A percentile compares a stretch with the other conserved stretches of the same genome.
phyloP scores from a whole-genome alignment of 164 flowering plant species.

The Nymphaea colorata region DNA sequence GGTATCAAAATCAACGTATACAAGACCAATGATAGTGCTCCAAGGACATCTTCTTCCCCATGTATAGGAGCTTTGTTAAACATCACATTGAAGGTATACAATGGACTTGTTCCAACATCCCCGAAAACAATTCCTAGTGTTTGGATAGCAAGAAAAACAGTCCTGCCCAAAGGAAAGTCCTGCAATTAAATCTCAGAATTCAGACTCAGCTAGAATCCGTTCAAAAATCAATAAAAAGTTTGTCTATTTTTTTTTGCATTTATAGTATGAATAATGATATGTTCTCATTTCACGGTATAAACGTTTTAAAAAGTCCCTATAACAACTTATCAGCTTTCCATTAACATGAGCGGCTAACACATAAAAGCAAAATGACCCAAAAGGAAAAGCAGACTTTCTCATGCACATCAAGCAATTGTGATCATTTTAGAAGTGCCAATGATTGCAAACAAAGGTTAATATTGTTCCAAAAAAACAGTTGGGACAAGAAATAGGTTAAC shows the following conservation, averaged over 20 bases:
- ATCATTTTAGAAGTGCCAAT: no score
- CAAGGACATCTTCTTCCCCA: constrained; percentile 78
- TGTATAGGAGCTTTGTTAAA: constrained; percentile 76
- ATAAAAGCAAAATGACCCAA: background rate
- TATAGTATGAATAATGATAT: background rate
- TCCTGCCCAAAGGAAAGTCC: constrained; percentile 70
- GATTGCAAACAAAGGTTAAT: no score
- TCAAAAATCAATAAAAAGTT: background rate
- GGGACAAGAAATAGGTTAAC: no score
- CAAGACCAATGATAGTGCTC: constrained; percentile 82
- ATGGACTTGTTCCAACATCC: constrained; percentile 98
- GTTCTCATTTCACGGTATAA: background rate
- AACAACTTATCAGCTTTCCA: background rate
- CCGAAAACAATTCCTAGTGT: constrained; percentile 97
- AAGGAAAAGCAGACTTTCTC: background rate
- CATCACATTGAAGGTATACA: constrained; percentile 95
- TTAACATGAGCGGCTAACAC: background rate
- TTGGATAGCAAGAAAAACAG: constrained; percentile 59
- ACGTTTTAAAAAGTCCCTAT: background rate
- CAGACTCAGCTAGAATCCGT: constrained; percentile 4
- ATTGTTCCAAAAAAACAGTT: no score
- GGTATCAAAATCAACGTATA: constrained; percentile 88
- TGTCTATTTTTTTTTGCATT: background rate
- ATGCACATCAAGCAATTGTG: no score
- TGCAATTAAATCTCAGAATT: constrained; percentile 25